Conservation (phyloP, 1,139 yeast species). For the Geotrichum fermentans region DNA sequence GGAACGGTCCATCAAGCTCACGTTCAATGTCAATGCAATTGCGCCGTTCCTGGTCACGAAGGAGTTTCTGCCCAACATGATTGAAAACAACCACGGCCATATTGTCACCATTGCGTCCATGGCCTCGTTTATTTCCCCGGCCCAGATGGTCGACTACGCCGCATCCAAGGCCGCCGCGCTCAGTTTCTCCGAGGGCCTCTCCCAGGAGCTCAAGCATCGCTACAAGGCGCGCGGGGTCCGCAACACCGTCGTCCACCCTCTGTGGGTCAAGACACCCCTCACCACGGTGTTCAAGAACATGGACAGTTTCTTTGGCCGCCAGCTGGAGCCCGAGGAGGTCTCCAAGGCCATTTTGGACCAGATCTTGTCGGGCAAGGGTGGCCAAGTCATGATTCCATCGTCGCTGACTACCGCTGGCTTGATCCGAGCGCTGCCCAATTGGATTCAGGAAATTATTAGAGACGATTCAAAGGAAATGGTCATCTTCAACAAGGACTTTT, state of each 20-base stretch:
- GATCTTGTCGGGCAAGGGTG: constrained; percentile 17
- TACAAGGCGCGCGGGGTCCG: constrained; percentile 23
- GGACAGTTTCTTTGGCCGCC: constrained; percentile 17
- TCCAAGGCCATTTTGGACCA: constrained; percentile 20
- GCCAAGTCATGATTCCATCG: constrained; percentile 21
- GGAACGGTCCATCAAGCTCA: constrained; percentile 51
- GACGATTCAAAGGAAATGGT: constrained; percentile 17
- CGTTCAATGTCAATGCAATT: constrained; percentile 54
- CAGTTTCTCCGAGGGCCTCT: constrained; percentile 64
- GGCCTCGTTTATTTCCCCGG: constrained; percentile 70
- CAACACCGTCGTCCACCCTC: constrained; percentile 22
- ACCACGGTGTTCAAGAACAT: constrained; percentile 20
- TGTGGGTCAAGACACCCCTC: constrained; percentile 23
- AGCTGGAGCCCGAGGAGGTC: constrained; percentile 21
- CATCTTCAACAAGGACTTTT: constrained; percentile 18
- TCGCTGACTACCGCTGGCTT: constrained; percentile 8
- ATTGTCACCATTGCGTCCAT: constrained; percentile 70
- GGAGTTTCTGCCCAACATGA: constrained; percentile 61
- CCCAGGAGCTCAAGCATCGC: constrained; percentile 50
- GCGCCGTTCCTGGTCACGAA: constrained; percentile 63
- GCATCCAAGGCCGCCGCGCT: constrained; percentile 72
- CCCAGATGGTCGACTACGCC: constrained; percentile 61
- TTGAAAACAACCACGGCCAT: constrained; percentile 52
- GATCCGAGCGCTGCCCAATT: constrained; percentile 21
- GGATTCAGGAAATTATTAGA: constrained; percentile 21